phyloP scores from a whole-genome alignment of 331 rosid genomes.

The Ulmus americana region DNA sequence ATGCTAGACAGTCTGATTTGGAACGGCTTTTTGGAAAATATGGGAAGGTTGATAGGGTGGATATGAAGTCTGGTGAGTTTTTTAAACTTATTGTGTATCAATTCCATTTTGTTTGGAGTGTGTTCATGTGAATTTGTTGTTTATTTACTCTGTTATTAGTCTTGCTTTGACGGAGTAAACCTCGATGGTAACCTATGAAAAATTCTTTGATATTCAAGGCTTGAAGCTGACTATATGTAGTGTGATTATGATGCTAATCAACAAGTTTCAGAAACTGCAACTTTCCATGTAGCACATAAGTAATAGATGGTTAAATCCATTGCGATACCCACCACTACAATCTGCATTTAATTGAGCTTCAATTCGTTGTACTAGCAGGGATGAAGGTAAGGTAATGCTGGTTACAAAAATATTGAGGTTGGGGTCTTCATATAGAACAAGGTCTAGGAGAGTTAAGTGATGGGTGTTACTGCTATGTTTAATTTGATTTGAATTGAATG shows the following conservation, averaged over 20 bases:
- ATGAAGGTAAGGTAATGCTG: conserved; percentile 7
- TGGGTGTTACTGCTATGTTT: background rate
- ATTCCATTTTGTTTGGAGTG: background rate
- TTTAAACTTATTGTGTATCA: background rate
- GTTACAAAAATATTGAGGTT: background rate
- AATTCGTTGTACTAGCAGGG: background rate
- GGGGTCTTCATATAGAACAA: background rate
- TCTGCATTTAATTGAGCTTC: background rate
- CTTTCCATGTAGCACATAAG: background rate
- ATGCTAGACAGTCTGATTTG: conserved; percentile 82
- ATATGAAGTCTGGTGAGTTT: conserved; percentile 96
- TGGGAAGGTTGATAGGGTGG: conserved; percentile 97
- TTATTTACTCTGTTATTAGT: conserved; percentile 1
- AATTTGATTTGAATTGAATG: conserved; percentile 1
- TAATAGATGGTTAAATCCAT: background rate
- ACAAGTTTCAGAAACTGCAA: background rate
- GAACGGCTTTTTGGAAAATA: conserved; percentile 87
- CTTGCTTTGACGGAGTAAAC: background rate
- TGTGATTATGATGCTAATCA: background rate
- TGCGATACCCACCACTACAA: background rate
- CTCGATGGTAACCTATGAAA: background rate
- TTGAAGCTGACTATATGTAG: background rate
- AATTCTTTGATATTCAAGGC: conserved; percentile 1
- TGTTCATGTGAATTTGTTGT: background rate
- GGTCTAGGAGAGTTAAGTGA: conserved; percentile 16